These are phyloP conservation scores for Suhomyces bolitotheri DNA, from an alignment of 1,139 yeast species.

Conservation along the genomic window DNA sequence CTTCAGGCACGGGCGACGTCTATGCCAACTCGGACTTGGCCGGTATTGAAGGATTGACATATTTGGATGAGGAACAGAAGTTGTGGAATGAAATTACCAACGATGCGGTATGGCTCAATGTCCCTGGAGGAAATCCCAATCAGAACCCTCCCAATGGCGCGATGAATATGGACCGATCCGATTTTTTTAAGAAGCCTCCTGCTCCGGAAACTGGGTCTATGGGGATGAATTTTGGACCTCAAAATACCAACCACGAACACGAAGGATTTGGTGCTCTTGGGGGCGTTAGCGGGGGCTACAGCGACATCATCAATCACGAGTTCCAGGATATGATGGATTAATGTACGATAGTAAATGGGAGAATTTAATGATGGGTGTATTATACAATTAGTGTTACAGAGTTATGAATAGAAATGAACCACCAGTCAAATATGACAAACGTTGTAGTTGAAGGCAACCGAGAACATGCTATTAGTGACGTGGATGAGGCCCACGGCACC, in stretches of 20 bases:
- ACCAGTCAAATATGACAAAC: too few relatives aligned
- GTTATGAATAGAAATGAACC: background rate
- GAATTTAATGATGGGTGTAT: slow-evolving; percentile 3
- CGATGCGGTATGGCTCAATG: slow-evolving; percentile 69
- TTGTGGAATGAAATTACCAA: slow-evolving; percentile 74
- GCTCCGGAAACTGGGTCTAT: slow-evolving; percentile 6
- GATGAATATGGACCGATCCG: slow-evolving; percentile 7
- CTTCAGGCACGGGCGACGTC: slow-evolving; percentile 26
- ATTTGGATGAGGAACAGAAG: slow-evolving; percentile 55
- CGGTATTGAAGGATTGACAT: slow-evolving; percentile 48
- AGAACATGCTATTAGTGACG: too few relatives aligned
- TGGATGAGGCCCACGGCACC: too few relatives aligned
- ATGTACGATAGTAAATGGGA: slow-evolving; percentile 1
- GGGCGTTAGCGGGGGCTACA: slow-evolving; percentile 26
- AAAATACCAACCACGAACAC: background rate
- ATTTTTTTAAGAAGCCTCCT: slow-evolving; percentile 10
- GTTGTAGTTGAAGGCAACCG: too few relatives aligned
- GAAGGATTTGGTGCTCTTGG: background rate
- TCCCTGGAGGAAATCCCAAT: slow-evolving; percentile 25
- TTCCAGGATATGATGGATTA: slow-evolving; percentile 38
- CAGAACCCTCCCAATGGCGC: slow-evolving; percentile 18
- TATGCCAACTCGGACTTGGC: slow-evolving; percentile 38
- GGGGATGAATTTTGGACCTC: slow-evolving; percentile 4
- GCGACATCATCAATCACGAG: slow-evolving; percentile 42
- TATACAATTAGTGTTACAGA: slow-evolving; percentile 1